Conservation (phyloP, 176 grass and related monocot genomes). For the Aegilops longissima region DNA sequence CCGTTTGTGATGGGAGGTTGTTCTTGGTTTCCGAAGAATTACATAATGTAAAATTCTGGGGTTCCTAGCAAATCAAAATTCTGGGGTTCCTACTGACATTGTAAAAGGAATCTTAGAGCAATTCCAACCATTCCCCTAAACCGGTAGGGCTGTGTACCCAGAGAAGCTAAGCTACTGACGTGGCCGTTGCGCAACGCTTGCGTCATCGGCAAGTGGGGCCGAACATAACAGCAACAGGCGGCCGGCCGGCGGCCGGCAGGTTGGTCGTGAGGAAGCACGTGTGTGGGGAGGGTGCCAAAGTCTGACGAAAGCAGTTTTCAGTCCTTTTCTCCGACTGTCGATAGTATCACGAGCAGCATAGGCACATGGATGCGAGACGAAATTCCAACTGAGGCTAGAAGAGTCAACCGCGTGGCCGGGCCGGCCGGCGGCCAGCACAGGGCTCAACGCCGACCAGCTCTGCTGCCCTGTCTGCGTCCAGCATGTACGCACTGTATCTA, state of each 20-base stretch:
- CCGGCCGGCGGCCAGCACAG: neutral
- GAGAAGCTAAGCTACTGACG: neutral
- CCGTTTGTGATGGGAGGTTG: neutral
- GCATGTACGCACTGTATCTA: neutral
- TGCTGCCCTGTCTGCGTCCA: neutral
- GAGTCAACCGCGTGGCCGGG: neutral
- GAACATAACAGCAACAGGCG: neutral
- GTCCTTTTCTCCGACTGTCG: neutral
- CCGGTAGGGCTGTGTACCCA: no score
- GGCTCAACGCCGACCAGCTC: neutral
- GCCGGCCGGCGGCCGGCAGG: neutral
- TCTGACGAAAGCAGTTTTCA: neutral
- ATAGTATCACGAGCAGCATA: neutral
- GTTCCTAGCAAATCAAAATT: neutral
- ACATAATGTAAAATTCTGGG: neutral
- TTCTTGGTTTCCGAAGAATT: neutral
- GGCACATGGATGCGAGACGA: neutral
- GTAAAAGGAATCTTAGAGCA: no score
- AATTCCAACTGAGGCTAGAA: neutral
- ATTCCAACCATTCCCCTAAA: no score
- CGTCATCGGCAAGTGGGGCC: neutral
- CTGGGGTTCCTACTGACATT: no score
- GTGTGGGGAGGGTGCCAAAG: neutral
- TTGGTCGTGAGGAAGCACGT: constrained; percentile 1
- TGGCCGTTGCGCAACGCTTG: neutral